A percentile compares a stretch with the other conserved stretches of the same genome.
Conservation (phyloP, 768 basidiomycete genomes). For the Suillus plorans region DNA sequence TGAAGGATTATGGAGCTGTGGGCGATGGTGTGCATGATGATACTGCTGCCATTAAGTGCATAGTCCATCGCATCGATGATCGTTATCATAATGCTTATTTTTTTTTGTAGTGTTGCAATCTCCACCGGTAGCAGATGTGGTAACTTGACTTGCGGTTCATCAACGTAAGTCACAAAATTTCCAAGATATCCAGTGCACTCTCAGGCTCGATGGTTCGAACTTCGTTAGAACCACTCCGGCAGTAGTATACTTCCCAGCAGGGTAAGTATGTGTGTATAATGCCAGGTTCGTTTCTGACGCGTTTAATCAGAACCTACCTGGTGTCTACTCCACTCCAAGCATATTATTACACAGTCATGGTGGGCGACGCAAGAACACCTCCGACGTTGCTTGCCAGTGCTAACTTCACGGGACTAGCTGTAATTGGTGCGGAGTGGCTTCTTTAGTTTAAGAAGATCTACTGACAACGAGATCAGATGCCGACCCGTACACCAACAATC, state of each 20-base stretch:
- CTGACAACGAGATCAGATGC: constrained; percentile 45
- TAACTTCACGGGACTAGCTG: constrained; percentile 31
- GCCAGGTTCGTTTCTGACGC: neutral
- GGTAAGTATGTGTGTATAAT: constrained; percentile 37
- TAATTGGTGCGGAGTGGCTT: constrained; percentile 26
- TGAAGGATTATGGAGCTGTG: constrained; percentile 53
- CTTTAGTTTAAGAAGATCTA: neutral
- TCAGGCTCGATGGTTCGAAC: neutral
- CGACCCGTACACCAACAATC: constrained; percentile 62
- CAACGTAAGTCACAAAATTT: constrained; percentile 38
- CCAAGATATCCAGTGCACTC: neutral
- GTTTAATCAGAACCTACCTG: constrained; percentile 26
- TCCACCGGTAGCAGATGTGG: constrained; percentile 59
- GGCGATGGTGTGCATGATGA: constrained; percentile 69
- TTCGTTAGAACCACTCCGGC: constrained; percentile 59
- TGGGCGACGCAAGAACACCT: constrained; percentile 32
- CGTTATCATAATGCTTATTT: neutral
- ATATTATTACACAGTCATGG: constrained; percentile 34
- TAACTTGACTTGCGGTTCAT: constrained; percentile 51
- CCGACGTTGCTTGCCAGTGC: constrained; percentile 33
- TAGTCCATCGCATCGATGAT: neutral
- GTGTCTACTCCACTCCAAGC: constrained; percentile 27
- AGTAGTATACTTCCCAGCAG: constrained; percentile 67
- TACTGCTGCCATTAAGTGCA: constrained; percentile 67
- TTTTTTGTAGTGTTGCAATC: constrained; percentile 52